These are phyloP conservation scores for Wickerhamiella siamensis DNA, from an alignment of 805 yeast species.

Conservation along the genomic window DNA sequence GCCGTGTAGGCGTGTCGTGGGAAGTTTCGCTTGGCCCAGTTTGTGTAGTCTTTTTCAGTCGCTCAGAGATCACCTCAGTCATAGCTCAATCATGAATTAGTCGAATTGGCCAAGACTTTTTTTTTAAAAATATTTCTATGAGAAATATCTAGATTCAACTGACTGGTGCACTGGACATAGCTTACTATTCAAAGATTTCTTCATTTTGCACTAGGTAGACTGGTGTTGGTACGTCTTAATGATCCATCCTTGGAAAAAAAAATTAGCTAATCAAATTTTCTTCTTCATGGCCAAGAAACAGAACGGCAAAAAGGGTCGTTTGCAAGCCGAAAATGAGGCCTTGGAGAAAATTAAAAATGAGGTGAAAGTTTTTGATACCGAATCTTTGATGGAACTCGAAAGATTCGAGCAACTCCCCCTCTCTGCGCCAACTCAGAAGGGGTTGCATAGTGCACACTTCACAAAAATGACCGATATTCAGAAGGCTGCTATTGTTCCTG, in stretches of 20 bases:
- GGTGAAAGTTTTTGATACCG: constrained; percentile 36
- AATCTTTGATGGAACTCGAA: constrained; percentile 23
- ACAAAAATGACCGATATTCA: constrained; percentile 78
- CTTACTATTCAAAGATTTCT: too few relatives aligned
- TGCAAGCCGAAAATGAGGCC: constrained; percentile 22
- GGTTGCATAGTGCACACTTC: constrained; percentile 67
- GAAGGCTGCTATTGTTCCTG: constrained; percentile 55
- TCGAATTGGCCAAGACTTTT: too few relatives aligned
- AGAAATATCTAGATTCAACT: too few relatives aligned
- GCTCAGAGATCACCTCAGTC: too few relatives aligned
- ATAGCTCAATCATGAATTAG: too few relatives aligned
- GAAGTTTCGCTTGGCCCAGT: too few relatives aligned
- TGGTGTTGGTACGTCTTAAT: too few relatives aligned
- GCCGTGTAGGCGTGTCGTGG: too few relatives aligned
- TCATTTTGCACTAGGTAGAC: too few relatives aligned
- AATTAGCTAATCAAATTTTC: background rate
- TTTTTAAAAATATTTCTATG: too few relatives aligned
- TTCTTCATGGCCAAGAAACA: constrained; percentile 1
- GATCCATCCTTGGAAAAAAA: background rate
- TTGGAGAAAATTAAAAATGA: constrained; percentile 34
- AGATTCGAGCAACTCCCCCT: constrained; percentile 72
- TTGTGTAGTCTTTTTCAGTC: too few relatives aligned
- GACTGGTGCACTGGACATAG: too few relatives aligned
- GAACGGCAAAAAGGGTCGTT: background rate
- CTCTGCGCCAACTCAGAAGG: constrained; percentile 46